A percentile compares a stretch with the other conserved stretches of the same genome.
phyloP scores from a whole-genome alignment of 192 early-diverging fungal species.

The Kappamyces sp. region DNA sequence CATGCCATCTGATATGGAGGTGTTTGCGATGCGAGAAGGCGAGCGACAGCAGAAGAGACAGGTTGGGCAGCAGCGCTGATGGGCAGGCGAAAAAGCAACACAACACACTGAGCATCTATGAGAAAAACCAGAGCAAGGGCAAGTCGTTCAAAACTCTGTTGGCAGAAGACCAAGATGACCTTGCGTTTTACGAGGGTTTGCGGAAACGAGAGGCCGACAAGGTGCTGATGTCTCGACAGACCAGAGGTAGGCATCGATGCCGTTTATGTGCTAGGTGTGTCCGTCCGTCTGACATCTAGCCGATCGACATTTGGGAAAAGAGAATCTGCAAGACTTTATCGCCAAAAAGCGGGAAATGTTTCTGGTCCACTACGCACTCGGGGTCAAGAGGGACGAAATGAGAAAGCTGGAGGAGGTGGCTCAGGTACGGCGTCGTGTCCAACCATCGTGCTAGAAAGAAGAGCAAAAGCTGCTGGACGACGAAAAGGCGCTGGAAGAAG shows the following conservation, averaged over 20 bases:
- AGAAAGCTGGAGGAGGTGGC: conserved; percentile 54
- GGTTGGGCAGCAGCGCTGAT: conserved; percentile 13
- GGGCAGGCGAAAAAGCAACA: conserved; percentile 35
- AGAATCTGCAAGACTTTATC: conserved; percentile 53
- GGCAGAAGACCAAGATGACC: conserved; percentile 49
- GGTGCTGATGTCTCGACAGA: conserved; percentile 39
- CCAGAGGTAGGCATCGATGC: conserved; percentile 29
- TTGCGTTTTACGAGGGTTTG: conserved; percentile 41
- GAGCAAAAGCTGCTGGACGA: conserved; percentile 57
- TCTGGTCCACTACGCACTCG: conserved; percentile 52
- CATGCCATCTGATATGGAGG: conserved; percentile 50
- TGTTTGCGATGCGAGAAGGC: conserved; percentile 47
- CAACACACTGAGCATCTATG: conserved; percentile 40
- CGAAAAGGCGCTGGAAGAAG: conserved; percentile 55
- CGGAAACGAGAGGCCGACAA: conserved; percentile 46
- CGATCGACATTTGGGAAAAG: conserved; percentile 49
- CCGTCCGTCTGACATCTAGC: conserved; percentile 16
- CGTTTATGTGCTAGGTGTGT: not conserved
- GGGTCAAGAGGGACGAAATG: conserved; percentile 55
- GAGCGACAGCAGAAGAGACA: conserved; percentile 36
- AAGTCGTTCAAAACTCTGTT: conserved; percentile 51
- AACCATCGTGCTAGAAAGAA: conserved; percentile 29
- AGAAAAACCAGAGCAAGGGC: conserved; percentile 37
- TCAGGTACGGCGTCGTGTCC: conserved; percentile 25
- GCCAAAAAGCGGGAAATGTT: conserved; percentile 59